A percentile compares a stretch with the other conserved stretches of the same genome.
Conservation (phyloP, 2,329 filamentous ascomycete genomes). For the Torrubiellomyces zombiae region DNA sequence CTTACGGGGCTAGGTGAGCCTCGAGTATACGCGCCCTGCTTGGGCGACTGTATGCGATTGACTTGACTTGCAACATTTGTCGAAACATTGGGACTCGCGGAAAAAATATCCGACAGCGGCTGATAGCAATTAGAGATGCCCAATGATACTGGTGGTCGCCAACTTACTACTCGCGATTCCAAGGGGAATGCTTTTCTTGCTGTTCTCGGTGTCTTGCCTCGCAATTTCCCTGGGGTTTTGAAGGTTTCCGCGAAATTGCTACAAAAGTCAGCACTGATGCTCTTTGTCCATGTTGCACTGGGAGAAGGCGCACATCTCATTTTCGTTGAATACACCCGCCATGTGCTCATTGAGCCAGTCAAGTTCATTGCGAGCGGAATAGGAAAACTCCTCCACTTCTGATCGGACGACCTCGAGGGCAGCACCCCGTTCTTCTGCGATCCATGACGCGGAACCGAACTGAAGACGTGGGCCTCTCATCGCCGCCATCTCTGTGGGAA, state of each 20-base stretch:
- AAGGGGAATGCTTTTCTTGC: slow-evolving; percentile 39
- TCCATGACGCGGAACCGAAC: slow-evolving; percentile 74
- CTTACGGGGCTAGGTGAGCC: slow-evolving; percentile 19
- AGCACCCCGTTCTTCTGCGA: slow-evolving; percentile 67
- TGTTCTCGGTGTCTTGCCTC: slow-evolving; percentile 66
- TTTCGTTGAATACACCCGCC: slow-evolving; percentile 77
- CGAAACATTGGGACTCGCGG: slow-evolving; percentile 35
- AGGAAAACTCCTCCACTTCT: slow-evolving; percentile 86
- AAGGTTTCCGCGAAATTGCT: slow-evolving; percentile 92
- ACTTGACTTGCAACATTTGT: slow-evolving; percentile 34
- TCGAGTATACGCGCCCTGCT: slow-evolving; percentile 35
- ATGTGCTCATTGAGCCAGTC: slow-evolving; percentile 99
- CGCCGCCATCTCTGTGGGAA: slow-evolving; percentile 18
- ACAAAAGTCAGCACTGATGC: too few relatives aligned
- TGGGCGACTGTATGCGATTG: slow-evolving; percentile 35
- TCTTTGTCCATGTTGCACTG: too few relatives aligned
- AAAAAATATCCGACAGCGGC: slow-evolving; percentile 44
- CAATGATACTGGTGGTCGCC: slow-evolving; percentile 3
- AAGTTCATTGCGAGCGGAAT: slow-evolving; percentile 80
- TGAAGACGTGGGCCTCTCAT: slow-evolving; percentile 43
- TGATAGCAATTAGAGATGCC: slow-evolving; percentile 16
- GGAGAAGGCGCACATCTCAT: slow-evolving; percentile 50
- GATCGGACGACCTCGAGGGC: slow-evolving; percentile 58
- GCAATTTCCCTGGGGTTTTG: slow-evolving; percentile 75
- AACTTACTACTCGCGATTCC: slow-evolving; percentile 47